Evolutionary conservation across 441 rosid species (phyloP), one percentile per base, ranked within the genome.

Genomic region (Euphorbia schlechtendalii): DNA sequence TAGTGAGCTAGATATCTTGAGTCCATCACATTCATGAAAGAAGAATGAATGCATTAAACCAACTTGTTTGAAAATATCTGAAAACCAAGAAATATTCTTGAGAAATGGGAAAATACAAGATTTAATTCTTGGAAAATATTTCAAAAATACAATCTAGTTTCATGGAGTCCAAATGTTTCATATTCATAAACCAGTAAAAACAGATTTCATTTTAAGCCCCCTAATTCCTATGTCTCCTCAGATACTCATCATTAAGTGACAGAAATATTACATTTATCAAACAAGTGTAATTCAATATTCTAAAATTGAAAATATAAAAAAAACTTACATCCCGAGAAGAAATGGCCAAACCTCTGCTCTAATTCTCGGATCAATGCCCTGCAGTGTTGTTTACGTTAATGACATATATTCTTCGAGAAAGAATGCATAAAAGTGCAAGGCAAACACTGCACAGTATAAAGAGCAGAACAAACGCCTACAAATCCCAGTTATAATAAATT

Each of bases 281-380:
- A 59, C 62, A 59, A 22, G 51, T 1, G 18, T 13, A 10, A 3
- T 38, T 38, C 41, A 38, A 38, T 46, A 46, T 46, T 15, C 15
- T 14, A 17, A 46, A 46, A 46, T 13, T 5, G 51, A n/a, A n/a
- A n/a, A n/a, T n/a, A n/a, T n/a, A n/a, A n/a, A n/a, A n/a, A 45
- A 24, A 6, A 30, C 93, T 86, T 86, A 92, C 98, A 92, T 79
- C 75, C 93, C 96, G 59, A 92, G 98, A 69, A 92, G 93, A 73
- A 89, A 92, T n/a, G 96, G 98, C 98, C 96, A 92, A 69, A 92
- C 96, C 77, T 89, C 86, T 57, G 84, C 82, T 74, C 98, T 87
- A 51, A 92, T 86, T 77, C 86, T 84, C 63, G 93, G 92, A 82
- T 89, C 84, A 72, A 89, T 79, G 68, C 98, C 98, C 96, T 91